Evolutionary conservation across 306 rosid genomes (phyloP).

Genomic region (Oemleria cerasiformis): DNA sequence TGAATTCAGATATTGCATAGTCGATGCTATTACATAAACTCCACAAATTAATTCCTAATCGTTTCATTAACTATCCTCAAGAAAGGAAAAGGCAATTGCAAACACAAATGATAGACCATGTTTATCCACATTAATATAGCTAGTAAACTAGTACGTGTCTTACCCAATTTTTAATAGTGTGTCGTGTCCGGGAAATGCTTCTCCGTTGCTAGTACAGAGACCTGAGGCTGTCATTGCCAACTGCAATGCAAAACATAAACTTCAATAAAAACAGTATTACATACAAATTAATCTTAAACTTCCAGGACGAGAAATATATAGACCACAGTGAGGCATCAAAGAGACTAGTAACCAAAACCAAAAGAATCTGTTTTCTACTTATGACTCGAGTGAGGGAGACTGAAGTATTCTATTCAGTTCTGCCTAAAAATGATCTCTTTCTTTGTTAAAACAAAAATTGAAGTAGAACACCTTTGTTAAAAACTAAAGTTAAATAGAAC

Average conservation of each 20-base stretch:
- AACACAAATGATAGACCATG: not conserved
- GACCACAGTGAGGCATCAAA: not conserved
- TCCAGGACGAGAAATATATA: not conserved
- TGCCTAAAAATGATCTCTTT: not conserved
- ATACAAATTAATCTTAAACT: slow-evolving; percentile 13
- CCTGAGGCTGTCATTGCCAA: slow-evolving; percentile 60
- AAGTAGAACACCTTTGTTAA: too few species aligned
- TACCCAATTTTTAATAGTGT: slow-evolving; percentile 84
- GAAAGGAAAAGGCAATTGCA: not conserved
- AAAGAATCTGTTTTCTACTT: not conserved
- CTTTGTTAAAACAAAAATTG: not conserved
- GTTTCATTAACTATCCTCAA: not conserved
- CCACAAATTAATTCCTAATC: not conserved
- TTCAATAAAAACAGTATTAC: slow-evolving; percentile 21
- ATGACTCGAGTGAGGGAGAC: not conserved
- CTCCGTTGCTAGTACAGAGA: slow-evolving; percentile 77
- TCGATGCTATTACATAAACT: not conserved
- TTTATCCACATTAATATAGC: not conserved
- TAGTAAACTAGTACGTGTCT: slow-evolving; percentile 23
- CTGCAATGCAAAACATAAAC: slow-evolving; percentile 49
- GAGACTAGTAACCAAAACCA: not conserved
- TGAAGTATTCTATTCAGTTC: not conserved
- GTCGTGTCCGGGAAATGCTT: slow-evolving; percentile 81
- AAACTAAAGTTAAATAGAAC: too few species aligned
- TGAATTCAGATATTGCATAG: not conserved